phyloP scores from a whole-genome alignment of 768 basidiomycete genomes.

The Xanthoconium stramineum region DNA sequence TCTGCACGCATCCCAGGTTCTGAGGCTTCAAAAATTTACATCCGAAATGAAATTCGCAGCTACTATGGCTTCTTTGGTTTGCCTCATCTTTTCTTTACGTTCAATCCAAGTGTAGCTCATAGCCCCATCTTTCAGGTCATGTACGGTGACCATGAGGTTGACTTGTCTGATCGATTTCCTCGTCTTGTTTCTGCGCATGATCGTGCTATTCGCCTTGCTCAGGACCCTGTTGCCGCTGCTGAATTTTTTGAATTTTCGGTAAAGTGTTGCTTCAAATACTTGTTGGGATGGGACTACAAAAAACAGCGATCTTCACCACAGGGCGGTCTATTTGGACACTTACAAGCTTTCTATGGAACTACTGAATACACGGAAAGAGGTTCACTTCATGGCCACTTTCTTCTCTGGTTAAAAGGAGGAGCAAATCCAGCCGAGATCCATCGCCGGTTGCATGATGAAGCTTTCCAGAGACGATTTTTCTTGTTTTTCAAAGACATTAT shows the following conservation, averaged over 20 bases:
- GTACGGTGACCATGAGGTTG: too few relatives aligned
- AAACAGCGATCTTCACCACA: background rate
- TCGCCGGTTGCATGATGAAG: background rate
- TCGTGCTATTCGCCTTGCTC: too few relatives aligned
- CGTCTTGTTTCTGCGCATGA: too few relatives aligned
- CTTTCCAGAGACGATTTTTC: background rate
- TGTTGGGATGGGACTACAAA: background rate
- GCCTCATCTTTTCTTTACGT: too few relatives aligned
- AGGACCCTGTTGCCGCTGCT: background rate
- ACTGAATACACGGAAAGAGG: background rate
- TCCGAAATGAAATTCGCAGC: too few relatives aligned
- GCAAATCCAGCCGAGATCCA: background rate
- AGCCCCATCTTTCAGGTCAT: too few relatives aligned
- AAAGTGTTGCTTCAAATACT: background rate
- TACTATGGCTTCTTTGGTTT: too few relatives aligned
- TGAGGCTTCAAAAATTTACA: too few relatives aligned
- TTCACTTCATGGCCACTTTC: background rate
- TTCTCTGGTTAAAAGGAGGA: background rate
- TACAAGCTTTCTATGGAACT: background rate
- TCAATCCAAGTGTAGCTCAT: too few relatives aligned
- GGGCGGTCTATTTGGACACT: background rate
- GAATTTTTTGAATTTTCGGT: background rate
- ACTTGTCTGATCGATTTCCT: too few relatives aligned
- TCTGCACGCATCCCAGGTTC: too few relatives aligned
- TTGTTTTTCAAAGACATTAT: too few relatives aligned